phyloP scores from a whole-genome alignment of 768 basidiomycete species.

The Calvatia gigantea region DNA sequence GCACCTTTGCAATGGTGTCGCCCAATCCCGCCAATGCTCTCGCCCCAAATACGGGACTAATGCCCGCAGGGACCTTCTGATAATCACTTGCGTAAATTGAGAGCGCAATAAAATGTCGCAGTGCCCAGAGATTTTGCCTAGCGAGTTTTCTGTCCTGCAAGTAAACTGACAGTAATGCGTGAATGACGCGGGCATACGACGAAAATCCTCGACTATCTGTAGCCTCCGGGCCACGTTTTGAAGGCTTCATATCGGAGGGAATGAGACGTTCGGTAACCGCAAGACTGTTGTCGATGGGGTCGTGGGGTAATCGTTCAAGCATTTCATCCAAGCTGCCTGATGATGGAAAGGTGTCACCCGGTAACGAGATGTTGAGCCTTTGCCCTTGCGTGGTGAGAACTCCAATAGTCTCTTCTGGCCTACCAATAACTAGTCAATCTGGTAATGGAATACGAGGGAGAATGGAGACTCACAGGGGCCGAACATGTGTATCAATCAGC shows the following conservation, averaged over 20 bases:
- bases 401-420: slow-evolving; percentile 44
- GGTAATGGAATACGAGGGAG: not conserved
- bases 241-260: slow-evolving; percentile 34
- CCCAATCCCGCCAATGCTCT: slow-evolving; percentile 13
- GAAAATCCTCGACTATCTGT: slow-evolving; percentile 54
- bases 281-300: slow-evolving; percentile 49
- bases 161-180: slow-evolving; percentile 54
- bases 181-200: slow-evolving; percentile 59
- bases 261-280: slow-evolving; percentile 60
- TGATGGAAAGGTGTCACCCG: slow-evolving; percentile 53
- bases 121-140: slow-evolving; percentile 55
- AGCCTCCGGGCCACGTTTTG: slow-evolving; percentile 2
- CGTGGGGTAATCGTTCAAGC: slow-evolving; percentile 41
- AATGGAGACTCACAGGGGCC: slow-evolving; percentile 28
- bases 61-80: slow-evolving; percentile 41
- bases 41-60: slow-evolving; percentile 46
- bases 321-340: slow-evolving; percentile 41
- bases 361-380: slow-evolving; percentile 34
- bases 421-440: slow-evolving; percentile 20
- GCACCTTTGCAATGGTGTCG: slow-evolving; percentile 42
- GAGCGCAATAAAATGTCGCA: slow-evolving; percentile 68
- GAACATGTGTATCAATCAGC: slow-evolving; percentile 35
- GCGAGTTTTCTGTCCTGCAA: slow-evolving; percentile 58
- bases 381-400: slow-evolving; percentile 31
- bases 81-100: slow-evolving; percentile 62